Base-by-base conservation (phyloP, 129 eudicot species). In the Cynara cardunculus region DNA sequence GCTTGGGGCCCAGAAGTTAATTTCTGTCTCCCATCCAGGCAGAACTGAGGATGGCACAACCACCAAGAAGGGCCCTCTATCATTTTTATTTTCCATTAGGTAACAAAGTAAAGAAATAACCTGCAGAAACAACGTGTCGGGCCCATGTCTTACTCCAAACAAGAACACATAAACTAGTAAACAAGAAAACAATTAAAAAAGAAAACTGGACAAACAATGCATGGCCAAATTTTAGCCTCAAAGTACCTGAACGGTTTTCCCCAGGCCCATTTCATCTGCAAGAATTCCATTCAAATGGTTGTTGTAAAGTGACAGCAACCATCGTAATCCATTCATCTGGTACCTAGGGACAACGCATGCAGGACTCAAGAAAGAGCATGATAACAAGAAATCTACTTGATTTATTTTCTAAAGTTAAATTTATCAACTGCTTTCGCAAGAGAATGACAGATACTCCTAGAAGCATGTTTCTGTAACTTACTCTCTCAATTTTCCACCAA, bases 191-290 rank as follows among this genome's bases (percentile, higher is more conserved):
- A 44, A 34, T 11, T 3, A 68, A 11, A 46, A 31, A 61, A 74
- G 73, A n/a, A 10, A 27, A 5, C 28, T 34, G 6, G 61, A 16
- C 21, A 49, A 16, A 22, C 22, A 18, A 21, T 5, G 62, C 2
- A 3, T 14, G 13, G 28, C 28, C 62, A 9, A n/a, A 56, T 30
- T 56, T 28, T 32, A 32, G 44, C 53, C 39, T 2, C 62, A 26
- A 46, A 26, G 34, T 85, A 90, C 99, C 99, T 95, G 99, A 83
- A 95, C 99, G 75, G 99, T 95, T 88, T 95, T 95, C 30, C 99
- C 99, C 49, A 95, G 91, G 59, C 99, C 99, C 99, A 95, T 95
- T 86, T 95, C 99, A 89, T 95, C 99, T 68, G 99, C 99, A 41
- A 95, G 91, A 78, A 95, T 95, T 72, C 99, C 99, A 65, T 95